Evolutionary conservation across 805 yeast species (phyloP), one percentile per base, ranked within the genome.

Genomic region (Sungouiozyma ichnusensis): DNA sequence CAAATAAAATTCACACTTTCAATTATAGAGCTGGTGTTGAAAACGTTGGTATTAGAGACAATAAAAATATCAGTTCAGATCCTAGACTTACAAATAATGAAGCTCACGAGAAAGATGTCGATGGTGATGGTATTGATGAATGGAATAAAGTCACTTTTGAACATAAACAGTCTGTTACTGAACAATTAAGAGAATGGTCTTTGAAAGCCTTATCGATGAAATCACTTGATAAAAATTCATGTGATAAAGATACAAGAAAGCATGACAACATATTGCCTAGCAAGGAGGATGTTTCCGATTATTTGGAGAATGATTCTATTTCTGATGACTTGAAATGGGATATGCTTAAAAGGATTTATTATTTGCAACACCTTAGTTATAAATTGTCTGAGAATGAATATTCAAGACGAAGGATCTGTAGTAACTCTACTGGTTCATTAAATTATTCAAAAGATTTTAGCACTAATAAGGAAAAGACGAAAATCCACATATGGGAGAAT

Each of bases 11-110:
- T 9, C 70, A 70, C 46, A 79, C 95, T 0, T 90, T 88, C 65
- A 90, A 88, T 59, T 78, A 85, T 55, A 71, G 94, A 53, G 94
- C 95, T 0, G 95, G 97, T 20, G 81, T 73, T 43, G 94, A 85
- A 20, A 90, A 90, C 55, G 64, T 67, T 33, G 97, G 97, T 40
- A 73, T 90, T 16, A 67, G 94, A 43, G 96, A 87, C 45, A 77
- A 75, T 55, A 90, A 90, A 65, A 76, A 78, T 42, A 76, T 78
- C 41, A 85, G 95, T 7, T 71, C 79, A 1, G 97, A 90, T 60
- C 73, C 88, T 0, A 74, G 97, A 57, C 79, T 88, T 31, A 79
- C 79, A 38, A 77, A 78, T 31, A 82, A 73, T 52, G 65, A 65
- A n/a, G 61, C 57, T 11, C 96, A 88, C 58, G 66, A 68, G 44